Evolutionary conservation across 2,329 filamentous ascomycete species (phyloP), one percentile per base, ranked within the genome.

Genomic region (Ophiostoma ulmi): DNA sequence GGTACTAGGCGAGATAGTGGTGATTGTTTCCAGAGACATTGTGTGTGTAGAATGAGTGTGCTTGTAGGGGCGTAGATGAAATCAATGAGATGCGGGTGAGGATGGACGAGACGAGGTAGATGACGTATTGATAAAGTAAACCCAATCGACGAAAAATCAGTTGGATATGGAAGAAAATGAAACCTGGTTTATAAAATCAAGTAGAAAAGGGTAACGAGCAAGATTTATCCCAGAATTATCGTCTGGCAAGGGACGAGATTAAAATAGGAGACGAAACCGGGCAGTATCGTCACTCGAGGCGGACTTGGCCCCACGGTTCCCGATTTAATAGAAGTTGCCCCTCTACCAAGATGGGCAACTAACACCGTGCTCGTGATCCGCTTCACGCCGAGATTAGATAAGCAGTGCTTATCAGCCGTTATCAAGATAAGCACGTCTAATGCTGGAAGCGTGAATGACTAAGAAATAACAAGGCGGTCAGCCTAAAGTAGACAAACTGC

Each of bases 1-100:
- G 75, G 93, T 97, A 74, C 88, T 90, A 71, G 94, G 94, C 3
- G 94, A 98, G 80, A 97, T 94, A 74, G 94, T 97, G 41, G 83
- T 89, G 76, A 90, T 83, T 67, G 83, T 82, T 81, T 90, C 88
- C 77, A 86, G 83, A 73, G 88, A 88, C 88, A 90, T 90, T 10
- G 7, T 63, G 48, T 39, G 38, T 39, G 38, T 20, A 11, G 14
- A 26, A 39, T 2, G 61, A 3, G 61, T 13, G 36, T 69, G n/a
- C 20, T 10, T 58, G 10, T 17, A 39, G 48, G 7, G 20, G 17
- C 36, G 11, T 26, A 22, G 14, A 65, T 39, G 35, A 17, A 17
- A 44, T 44, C 13, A 20, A 7, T 48, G 17, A 48, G 35, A 13
- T 39, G 58, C 17, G 3, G 14, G 13, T 63, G 26, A 63, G 8